A percentile compares a stretch with the other conserved stretches of the same genome.
Conservation (phyloP, 768 basidiomycete species). For the Stropharia rugosoannulata region DNA sequence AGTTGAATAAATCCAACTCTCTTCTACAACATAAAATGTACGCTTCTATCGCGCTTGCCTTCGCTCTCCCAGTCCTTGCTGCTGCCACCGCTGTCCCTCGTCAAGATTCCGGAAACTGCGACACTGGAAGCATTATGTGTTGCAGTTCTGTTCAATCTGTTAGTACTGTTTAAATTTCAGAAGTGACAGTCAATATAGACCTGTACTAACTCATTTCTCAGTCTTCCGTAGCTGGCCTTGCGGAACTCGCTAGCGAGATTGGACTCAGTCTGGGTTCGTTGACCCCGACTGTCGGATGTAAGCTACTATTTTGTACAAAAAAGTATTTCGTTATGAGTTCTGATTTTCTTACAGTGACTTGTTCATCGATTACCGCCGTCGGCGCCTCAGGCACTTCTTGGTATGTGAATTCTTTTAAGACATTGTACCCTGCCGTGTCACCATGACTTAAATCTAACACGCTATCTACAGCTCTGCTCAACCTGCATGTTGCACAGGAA, state of each 20-base stretch:
- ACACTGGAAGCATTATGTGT: constrained; percentile 2
- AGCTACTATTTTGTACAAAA: not conserved
- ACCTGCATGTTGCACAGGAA: constrained; percentile 12
- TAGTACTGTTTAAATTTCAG: not conserved
- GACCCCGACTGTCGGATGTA: not conserved
- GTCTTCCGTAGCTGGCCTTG: not conserved
- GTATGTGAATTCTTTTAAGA: not conserved
- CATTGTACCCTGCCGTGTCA: not conserved
- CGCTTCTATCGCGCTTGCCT: constrained; percentile 2
- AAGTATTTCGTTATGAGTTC: not conserved
- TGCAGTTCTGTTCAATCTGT: not conserved
- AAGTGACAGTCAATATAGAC: not conserved
- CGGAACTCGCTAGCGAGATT: not conserved
- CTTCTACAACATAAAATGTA: constrained; percentile 2
- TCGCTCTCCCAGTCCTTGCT: constrained; percentile 10
- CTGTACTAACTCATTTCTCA: not conserved
- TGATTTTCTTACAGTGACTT: not conserved
- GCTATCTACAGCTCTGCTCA: not conserved
- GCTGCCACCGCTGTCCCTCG: constrained; percentile 9
- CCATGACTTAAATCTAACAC: not conserved
- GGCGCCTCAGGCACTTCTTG: constrained; percentile 1
- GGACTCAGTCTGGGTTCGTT: not conserved
- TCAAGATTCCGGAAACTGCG: not conserved
- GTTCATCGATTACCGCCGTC: not conserved
- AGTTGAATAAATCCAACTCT: constrained; percentile 2